Conservation (phyloP, 495 filamentous ascomycete species). For the Apiosordaria backusii region DNA sequence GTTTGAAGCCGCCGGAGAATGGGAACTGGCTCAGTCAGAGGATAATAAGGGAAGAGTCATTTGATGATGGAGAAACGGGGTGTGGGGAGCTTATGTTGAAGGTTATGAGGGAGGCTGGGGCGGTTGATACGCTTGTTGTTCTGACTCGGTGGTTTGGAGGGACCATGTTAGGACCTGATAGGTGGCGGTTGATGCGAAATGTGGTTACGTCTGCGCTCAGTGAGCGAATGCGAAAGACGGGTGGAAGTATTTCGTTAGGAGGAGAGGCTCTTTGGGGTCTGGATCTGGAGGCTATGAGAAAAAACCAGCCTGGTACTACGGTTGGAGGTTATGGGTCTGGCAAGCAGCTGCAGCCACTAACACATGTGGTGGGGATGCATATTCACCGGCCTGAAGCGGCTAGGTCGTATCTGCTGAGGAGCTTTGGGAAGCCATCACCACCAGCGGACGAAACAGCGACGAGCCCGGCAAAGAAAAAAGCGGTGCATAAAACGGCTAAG, state of each 20-base stretch:
- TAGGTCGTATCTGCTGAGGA: conserved; percentile 56
- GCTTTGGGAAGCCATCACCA: conserved; percentile 47
- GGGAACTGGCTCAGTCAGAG: conserved; percentile 12
- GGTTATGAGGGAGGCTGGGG: conserved; percentile 74
- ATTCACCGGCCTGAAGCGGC: conserved; percentile 66
- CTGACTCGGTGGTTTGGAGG: conserved; percentile 94
- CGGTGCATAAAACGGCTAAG: conserved; percentile 39
- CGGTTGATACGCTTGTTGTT: conserved; percentile 80
- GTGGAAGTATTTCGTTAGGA: conserved; percentile 37
- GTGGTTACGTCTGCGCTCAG: conserved; percentile 45
- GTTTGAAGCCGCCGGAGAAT: conserved; percentile 21
- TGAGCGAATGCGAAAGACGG: conserved; percentile 43
- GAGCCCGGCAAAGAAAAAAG: conserved; percentile 36
- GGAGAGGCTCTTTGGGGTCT: conserved; percentile 70
- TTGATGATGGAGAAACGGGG: conserved; percentile 90
- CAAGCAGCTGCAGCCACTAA: conserved; percentile 15
- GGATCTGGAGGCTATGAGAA: conserved; percentile 64
- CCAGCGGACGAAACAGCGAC: neutral
- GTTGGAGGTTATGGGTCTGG: conserved; percentile 23
- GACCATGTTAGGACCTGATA: conserved; percentile 76
- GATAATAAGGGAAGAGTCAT: conserved; percentile 69
- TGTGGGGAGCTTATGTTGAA: conserved; percentile 76
- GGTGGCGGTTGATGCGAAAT: conserved; percentile 57
- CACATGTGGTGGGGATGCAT: conserved; percentile 48
- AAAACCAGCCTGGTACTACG: conserved; percentile 22